Percentiles rank a stretch among this genome's conserved stretches.
These are phyloP conservation scores for Nematocida ironsii DNA, from an alignment of 371 early-diverging fungal species.

Conservation along the genomic window DNA sequence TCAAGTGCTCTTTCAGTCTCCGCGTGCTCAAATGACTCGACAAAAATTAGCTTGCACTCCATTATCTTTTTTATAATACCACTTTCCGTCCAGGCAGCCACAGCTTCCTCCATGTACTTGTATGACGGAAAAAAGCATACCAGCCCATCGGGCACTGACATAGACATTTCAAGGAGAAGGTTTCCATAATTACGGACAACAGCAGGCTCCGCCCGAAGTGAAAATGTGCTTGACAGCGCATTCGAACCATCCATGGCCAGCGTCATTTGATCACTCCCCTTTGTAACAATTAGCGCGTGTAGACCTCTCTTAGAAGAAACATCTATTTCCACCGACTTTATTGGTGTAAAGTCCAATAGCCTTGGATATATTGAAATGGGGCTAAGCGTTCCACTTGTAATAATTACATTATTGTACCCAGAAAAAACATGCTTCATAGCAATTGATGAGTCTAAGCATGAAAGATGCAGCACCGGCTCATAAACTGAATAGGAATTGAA, in stretches of 20 bases:
- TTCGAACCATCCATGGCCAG: conserved; percentile 43
- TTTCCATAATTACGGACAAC: conserved; percentile 97
- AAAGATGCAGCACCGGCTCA: conserved; percentile 72
- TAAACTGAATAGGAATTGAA: conserved; percentile 83
- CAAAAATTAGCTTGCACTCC: conserved; percentile 92
- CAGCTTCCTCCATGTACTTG: conserved; percentile 95
- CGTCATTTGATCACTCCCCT: conserved; percentile 71
- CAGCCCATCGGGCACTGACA: conserved; percentile 92
- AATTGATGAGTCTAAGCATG: conserved; percentile 91
- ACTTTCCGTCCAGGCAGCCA: conserved; percentile 93
- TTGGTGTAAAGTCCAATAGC: conserved; percentile 81
- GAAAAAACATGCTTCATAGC: conserved; percentile 91
- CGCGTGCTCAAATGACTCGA: conserved; percentile 96
- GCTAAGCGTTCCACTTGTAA: conserved; percentile 96
- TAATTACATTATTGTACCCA: conserved; percentile 88
- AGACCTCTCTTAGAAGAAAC: conserved; percentile 85
- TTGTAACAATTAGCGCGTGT: conserved; percentile 78
- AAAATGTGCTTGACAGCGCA: conserved; percentile 74
- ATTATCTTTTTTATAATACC: conserved; percentile 74
- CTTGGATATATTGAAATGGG: conserved; percentile 97
- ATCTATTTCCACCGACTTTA: conserved; percentile 79
- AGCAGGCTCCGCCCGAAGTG: conserved; percentile 91
- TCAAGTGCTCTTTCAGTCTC: conserved; percentile 90
- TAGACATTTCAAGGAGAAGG: conserved; percentile 85
- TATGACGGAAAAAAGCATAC: conserved; percentile 98